These are phyloP conservation scores for Bertia moriformis DNA, from an alignment of 2,329 filamentous ascomycete genomes.

Conservation along the genomic window DNA sequence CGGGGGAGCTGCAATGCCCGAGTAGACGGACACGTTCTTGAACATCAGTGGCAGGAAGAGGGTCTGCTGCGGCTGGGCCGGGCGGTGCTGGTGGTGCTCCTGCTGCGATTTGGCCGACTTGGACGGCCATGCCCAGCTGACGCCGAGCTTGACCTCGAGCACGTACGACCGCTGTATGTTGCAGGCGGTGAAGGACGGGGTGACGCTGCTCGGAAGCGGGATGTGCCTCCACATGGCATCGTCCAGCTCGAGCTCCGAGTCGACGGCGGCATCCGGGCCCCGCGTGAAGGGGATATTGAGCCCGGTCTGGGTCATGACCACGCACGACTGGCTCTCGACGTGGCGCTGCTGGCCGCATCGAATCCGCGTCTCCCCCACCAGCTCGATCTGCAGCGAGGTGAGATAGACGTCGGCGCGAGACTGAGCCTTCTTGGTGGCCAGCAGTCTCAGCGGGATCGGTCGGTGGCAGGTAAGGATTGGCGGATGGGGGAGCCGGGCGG, in stretches of 20 bases:
- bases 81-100: too few species aligned
- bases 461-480: constrained; percentile 81
- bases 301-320: constrained; percentile 58
- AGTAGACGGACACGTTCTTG: background rate
- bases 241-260: background rate
- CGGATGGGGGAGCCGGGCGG: constrained; percentile 71
- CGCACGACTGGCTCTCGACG: constrained; percentile 59
- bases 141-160: background rate
- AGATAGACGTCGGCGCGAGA: constrained; percentile 60
- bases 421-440: constrained; percentile 63
- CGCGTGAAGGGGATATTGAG: constrained; percentile 50
- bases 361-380: constrained; percentile 68
- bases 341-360: constrained; percentile 62
- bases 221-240: background rate
- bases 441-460: constrained; percentile 63
- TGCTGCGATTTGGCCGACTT: background rate
- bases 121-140: background rate
- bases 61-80: background rate
- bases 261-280: background rate
- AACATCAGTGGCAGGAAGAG: background rate
- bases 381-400: constrained; percentile 64
- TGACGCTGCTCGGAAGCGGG: background rate
- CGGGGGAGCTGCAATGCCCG: background rate
- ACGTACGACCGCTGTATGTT: background rate
- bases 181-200: background rate